Evolutionary conservation across 257 asterid species (phyloP).

Genomic region (Cynanchum wilfordii): DNA sequence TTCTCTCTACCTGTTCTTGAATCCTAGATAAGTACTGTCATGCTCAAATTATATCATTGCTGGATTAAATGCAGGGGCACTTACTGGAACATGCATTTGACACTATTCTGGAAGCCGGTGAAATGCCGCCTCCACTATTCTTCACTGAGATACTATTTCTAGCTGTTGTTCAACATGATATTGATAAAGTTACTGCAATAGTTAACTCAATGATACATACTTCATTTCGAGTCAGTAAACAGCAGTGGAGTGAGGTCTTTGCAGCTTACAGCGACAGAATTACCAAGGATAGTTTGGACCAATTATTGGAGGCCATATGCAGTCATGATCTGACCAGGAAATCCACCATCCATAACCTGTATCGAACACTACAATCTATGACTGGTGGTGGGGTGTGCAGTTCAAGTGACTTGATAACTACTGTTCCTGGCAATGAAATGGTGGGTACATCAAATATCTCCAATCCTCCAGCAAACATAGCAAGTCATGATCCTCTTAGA

Average conservation of each 20-base stretch:
- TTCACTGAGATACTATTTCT: constrained; percentile 68
- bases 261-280: constrained; percentile 46
- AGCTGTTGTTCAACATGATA: constrained; percentile 40
- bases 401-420: constrained; percentile 14
- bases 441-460: not conserved
- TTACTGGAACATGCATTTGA: constrained; percentile 85
- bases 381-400: constrained; percentile 43
- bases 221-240: constrained; percentile 60
- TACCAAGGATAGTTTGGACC: constrained; percentile 31
- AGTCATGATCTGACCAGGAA: constrained; percentile 39
- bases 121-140: constrained; percentile 55
- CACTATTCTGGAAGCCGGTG: constrained; percentile 68
- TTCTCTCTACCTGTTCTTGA: constrained; percentile 3
- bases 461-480: constrained; percentile 8
- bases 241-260: constrained; percentile 58
- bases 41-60: constrained; percentile 6
- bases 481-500: constrained; percentile 10
- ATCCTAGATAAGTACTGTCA: not conserved
- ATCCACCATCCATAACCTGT: constrained; percentile 47
- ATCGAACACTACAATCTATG: constrained; percentile 44
- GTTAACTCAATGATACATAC: constrained; percentile 59
- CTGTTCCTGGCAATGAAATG: constrained; percentile 3
- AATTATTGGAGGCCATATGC: constrained; percentile 35
- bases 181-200: constrained; percentile 43
- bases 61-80: constrained; percentile 50